Percentiles rank a stretch among this genome's conserved stretches.
These are phyloP conservation scores for Ballota nigra DNA, from an alignment of 257 asterid genomes.

Conservation along the genomic window DNA sequence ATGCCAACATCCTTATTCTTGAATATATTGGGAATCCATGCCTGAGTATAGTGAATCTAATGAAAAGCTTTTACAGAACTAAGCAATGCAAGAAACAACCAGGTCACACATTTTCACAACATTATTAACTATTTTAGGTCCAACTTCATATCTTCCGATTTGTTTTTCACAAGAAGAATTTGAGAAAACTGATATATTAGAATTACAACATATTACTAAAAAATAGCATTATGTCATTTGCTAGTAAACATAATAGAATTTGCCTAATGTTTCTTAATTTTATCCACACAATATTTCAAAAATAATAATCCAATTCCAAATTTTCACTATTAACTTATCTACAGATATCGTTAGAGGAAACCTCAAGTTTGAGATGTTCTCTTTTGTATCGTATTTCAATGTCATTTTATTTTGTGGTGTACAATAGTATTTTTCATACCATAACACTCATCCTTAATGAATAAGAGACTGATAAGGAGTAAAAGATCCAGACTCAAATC, in stretches of 20 bases:
- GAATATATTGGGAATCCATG: too few species aligned
- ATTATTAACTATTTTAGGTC: neutral
- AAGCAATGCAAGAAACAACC: too few species aligned
- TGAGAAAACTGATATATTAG: neutral
- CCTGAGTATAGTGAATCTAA: too few species aligned
- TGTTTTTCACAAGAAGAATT: neutral
- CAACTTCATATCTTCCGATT: neutral
- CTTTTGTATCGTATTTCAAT: neutral
- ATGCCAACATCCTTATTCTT: too few species aligned
- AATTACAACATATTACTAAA: neutral
- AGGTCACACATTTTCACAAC: neutral
- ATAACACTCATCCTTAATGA: neutral
- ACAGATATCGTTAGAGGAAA: neutral
- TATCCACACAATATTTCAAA: neutral
- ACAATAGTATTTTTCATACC: neutral
- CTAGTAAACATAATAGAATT: conserved; percentile 5
- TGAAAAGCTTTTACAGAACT: too few species aligned
- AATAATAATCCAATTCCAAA: neutral
- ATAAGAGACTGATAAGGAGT: neutral
- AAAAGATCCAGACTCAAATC: neutral
- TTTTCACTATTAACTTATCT: neutral
- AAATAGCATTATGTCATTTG: conserved; percentile 4
- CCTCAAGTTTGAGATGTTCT: neutral
- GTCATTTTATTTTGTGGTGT: neutral
- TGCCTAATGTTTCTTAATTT: neutral